Conservation (phyloP, 73 alveolate species). For the Breviolum minutum region DNA sequence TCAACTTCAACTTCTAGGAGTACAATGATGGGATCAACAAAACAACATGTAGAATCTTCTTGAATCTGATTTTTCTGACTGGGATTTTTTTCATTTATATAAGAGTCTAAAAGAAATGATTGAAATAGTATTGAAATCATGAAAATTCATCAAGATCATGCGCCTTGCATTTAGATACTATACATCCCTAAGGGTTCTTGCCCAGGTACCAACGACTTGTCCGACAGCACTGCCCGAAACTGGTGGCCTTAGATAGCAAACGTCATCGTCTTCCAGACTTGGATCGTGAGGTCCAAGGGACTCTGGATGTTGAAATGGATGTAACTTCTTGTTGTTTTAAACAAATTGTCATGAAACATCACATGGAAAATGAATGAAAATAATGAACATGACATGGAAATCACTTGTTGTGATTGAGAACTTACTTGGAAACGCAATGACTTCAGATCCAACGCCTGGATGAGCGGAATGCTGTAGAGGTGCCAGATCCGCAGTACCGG, state of each 20-base stretch:
- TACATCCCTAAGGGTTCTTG: background rate
- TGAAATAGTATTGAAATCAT: background rate
- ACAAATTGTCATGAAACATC: too few species aligned
- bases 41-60: too few species aligned
- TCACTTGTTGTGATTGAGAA: background rate
- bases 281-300: slow-evolving; percentile 76
- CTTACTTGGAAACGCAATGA: background rate
- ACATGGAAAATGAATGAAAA: background rate
- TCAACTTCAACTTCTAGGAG: too few species aligned
- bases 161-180: background rate
- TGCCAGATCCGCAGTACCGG: slow-evolving; percentile 61
- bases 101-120: background rate
- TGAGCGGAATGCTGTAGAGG: slow-evolving; percentile 68
- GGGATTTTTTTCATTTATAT: background rate
- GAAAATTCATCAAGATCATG: background rate
- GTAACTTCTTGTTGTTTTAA: too few species aligned
- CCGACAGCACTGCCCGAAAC: slow-evolving; percentile 61
- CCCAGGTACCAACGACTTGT: slow-evolving; percentile 42
- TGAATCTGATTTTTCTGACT: too few species aligned
- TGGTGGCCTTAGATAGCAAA: slow-evolving; percentile 83
- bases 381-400: background rate
- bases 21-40: too few species aligned
- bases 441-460: slow-evolving; percentile 85
- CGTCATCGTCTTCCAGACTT: slow-evolving; percentile 71
- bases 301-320: too few species aligned